Conservation (phyloP, 306 rosid species). For the Cucumis cinereus region DNA sequence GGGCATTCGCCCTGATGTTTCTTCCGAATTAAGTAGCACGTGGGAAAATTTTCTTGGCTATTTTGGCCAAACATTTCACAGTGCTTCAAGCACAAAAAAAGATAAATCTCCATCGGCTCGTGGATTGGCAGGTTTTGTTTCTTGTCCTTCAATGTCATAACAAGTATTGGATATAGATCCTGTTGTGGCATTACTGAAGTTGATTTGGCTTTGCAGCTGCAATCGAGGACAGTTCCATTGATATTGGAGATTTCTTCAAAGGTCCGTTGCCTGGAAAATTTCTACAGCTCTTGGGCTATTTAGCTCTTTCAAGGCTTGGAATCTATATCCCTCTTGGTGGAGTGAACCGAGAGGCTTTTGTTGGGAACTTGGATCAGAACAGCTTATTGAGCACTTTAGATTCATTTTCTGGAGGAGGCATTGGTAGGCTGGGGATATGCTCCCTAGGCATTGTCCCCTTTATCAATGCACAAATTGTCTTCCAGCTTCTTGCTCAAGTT, state of each 20-base stretch:
- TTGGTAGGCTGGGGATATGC: slow-evolving; percentile 89
- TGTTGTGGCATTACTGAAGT: slow-evolving; percentile 15
- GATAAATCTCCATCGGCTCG: slow-evolving; percentile 57
- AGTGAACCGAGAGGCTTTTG: slow-evolving; percentile 86
- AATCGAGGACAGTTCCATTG: slow-evolving; percentile 85
- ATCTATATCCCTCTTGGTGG: slow-evolving; percentile 90
- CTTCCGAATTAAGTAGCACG: slow-evolving; percentile 36
- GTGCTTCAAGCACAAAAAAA: slow-evolving; percentile 54
- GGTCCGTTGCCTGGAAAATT: slow-evolving; percentile 94
- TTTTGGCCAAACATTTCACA: slow-evolving; percentile 41
- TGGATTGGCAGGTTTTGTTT: slow-evolving; percentile 69
- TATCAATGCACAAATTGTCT: slow-evolving; percentile 89
- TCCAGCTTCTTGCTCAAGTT: slow-evolving; percentile 92
- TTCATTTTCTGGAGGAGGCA: slow-evolving; percentile 96
- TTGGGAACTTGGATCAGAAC: slow-evolving; percentile 86
- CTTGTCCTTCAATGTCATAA: slow-evolving; percentile 1
- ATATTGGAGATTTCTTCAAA: slow-evolving; percentile 89
- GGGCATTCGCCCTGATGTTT: slow-evolving; percentile 47
- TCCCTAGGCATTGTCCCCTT: slow-evolving; percentile 93
- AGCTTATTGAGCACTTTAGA: slow-evolving; percentile 81
- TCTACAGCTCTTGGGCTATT: slow-evolving; percentile 72
- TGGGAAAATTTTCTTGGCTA: slow-evolving; percentile 37
- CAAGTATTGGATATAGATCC: neutral
- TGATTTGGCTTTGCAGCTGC: slow-evolving; percentile 56
- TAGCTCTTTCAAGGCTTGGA: slow-evolving; percentile 82